Conservation (phyloP, 2,329 filamentous ascomycete genomes). For the Talaromyces sp. region DNA sequence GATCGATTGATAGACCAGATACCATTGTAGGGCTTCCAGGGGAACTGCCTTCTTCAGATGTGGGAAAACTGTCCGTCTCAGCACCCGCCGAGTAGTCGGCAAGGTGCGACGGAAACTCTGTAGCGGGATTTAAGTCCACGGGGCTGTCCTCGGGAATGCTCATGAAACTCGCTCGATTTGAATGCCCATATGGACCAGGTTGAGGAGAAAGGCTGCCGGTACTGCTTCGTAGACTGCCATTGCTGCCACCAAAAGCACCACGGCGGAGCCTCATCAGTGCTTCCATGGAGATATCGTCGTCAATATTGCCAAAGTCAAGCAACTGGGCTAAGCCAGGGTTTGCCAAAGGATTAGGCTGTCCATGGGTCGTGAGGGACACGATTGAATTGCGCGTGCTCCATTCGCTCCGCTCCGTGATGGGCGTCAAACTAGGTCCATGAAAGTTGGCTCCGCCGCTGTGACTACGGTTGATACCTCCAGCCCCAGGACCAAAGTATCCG, state of each 20-base stretch:
- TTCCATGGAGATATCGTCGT: slow-evolving; percentile 67
- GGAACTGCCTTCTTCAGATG: slow-evolving; percentile 6
- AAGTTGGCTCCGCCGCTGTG: slow-evolving; percentile 69
- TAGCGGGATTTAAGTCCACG: slow-evolving; percentile 2
- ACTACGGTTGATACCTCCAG: slow-evolving; percentile 56
- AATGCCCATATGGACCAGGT: slow-evolving; percentile 21
- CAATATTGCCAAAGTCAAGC: slow-evolving; percentile 54
- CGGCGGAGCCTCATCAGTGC: slow-evolving; percentile 67
- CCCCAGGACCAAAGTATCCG: slow-evolving; percentile 78
- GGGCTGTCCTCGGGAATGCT: slow-evolving; percentile 26
- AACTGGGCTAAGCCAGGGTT: slow-evolving; percentile 74
- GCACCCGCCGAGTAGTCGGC: background rate
- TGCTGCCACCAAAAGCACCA: slow-evolving; percentile 75
- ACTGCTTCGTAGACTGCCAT: slow-evolving; percentile 60
- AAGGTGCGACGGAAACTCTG: slow-evolving; percentile 1
- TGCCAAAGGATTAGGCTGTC: slow-evolving; percentile 46
- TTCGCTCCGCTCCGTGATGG: slow-evolving; percentile 92
- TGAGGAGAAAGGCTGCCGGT: slow-evolving; percentile 38
- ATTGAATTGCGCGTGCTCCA: slow-evolving; percentile 93
- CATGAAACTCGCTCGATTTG: slow-evolving; percentile 30
- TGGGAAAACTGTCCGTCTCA: slow-evolving; percentile 1
- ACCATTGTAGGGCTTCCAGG: slow-evolving; percentile 10
- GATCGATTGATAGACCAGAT: background rate
- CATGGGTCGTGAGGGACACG: slow-evolving; percentile 62
- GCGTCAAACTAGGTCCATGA: slow-evolving; percentile 85